Base-by-base conservation (phyloP, 805 yeast species). In the Candida manassasensis region DNA sequence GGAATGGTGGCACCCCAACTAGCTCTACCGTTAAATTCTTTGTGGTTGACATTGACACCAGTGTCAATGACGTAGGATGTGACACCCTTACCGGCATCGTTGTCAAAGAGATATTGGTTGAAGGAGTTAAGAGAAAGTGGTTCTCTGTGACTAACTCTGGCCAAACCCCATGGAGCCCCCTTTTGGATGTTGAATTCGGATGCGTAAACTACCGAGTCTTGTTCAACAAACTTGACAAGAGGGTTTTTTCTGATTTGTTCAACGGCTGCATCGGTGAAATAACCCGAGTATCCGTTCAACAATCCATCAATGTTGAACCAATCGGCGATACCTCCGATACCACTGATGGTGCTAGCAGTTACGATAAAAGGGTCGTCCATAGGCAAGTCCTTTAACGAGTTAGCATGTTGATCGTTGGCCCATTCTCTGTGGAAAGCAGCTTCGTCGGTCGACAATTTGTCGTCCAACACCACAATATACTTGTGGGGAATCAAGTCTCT, bases 111-210 rank as follows among this genome's bases (percentile, higher is more conserved):
- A 59, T 86, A 86, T 57, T 81, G 81, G 63, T 79, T 80, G 66
- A 79, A 81, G 35, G 81, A 72, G 40, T 81, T 81, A 43, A 83
- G 69, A 44, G 78, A 75, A 52, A 82, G 69, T 12, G 80, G 71
- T 39, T 79, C 75, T 61, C 89, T 76, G 65, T 87, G 95, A 17
- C 95, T 84, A 41, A 88, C 77, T 70, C 96, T 77, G 17, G 95
- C 84, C 44, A 88, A 73, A 50, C 96, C 96, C 96, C 96, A 88
- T 31, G 96, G 95, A 19, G 95, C 89, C 43, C 88, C 88, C 45
- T 75, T 73, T 66, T 87, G 93, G 41, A 76, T 72, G 42, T 78
- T 75, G 35, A 79, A 71, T 48, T 77, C 81, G 35, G 64, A 67
- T 19, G 87, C 77, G 42, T 69, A 63, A 36, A 86, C 95, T 42